These are phyloP conservation scores for Xylaria sp. DNA, from an alignment of 2,329 filamentous ascomycete genomes.

Conservation along the genomic window DNA sequence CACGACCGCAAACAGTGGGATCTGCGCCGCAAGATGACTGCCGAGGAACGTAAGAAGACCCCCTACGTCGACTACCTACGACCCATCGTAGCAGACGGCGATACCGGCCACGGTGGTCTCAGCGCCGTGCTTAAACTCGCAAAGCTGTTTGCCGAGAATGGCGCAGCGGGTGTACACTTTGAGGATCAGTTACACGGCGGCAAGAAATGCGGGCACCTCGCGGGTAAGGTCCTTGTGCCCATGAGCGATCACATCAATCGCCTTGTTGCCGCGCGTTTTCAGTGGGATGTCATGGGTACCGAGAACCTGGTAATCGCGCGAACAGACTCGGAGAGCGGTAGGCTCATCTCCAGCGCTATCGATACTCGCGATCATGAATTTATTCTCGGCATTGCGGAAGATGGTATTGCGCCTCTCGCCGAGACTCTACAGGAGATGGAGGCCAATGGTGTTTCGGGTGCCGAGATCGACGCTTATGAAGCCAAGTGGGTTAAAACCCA, in stretches of 20 bases:
- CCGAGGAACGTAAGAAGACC: conserved; percentile 77
- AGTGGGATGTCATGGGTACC: conserved; percentile 97
- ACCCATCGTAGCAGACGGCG: conserved; percentile 95
- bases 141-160: conserved; percentile 97
- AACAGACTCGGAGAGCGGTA: conserved; percentile 94
- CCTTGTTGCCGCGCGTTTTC: conserved; percentile 89
- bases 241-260: conserved; percentile 97
- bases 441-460: conserved; percentile 76
- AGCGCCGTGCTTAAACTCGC: conserved; percentile 95
- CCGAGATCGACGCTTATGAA: conserved; percentile 88
- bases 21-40: conserved; percentile 78
- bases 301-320: conserved; percentile 96
- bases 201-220: conserved; percentile 97
- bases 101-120: conserved; percentile 93
- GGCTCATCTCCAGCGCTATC: conserved; percentile 87
- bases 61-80: conserved; percentile 93
- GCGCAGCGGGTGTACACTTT: conserved; percentile 95
- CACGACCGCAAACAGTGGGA: conserved; percentile 98
- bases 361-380: conserved; percentile 97
- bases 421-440: conserved; percentile 95
- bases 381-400: conserved; percentile 86
- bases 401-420: conserved; percentile 80
- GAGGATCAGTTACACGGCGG: conserved; percentile 98
- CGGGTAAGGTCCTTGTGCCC: conserved; percentile 94
- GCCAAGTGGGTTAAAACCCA: conserved; percentile 88